Evolutionary conservation across 2,329 filamentous ascomycete species (phyloP).

Genomic region (Bipolaris zeicola): DNA sequence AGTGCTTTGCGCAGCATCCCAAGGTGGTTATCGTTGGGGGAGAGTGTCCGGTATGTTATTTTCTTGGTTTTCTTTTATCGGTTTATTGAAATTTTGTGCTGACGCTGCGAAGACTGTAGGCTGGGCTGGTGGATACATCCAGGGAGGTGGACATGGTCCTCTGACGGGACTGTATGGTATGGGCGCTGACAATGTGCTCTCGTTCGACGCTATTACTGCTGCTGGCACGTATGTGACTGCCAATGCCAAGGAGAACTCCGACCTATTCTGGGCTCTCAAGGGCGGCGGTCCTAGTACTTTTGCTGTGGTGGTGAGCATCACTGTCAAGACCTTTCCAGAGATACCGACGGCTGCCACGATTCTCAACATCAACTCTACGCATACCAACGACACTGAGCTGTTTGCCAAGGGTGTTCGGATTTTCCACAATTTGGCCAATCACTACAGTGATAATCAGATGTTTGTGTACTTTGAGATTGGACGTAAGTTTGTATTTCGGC

Average conservation of each 20-base stretch:
- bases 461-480: slow-evolving; percentile 45
- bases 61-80: too few relatives aligned
- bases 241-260: slow-evolving; percentile 42
- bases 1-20: slow-evolving; percentile 38
- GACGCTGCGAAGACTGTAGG: slow-evolving; percentile 40
- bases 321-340: slow-evolving; percentile 44
- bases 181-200: slow-evolving; percentile 47
- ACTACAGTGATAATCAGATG: slow-evolving; percentile 41
- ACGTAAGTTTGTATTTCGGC: background rate
- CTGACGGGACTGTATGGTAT: slow-evolving; percentile 47
- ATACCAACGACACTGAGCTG: slow-evolving; percentile 39
- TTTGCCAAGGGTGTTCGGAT: slow-evolving; percentile 39
- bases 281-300: slow-evolving; percentile 43
- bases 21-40: slow-evolving; percentile 45
- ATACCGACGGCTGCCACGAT: slow-evolving; percentile 41
- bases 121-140: slow-evolving; percentile 51
- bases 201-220: slow-evolving; percentile 48
- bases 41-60: slow-evolving; percentile 40
- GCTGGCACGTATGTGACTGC: slow-evolving; percentile 42
- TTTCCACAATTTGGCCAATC: slow-evolving; percentile 44
- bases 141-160: slow-evolving; percentile 53
- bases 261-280: slow-evolving; percentile 48
- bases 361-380: slow-evolving; percentile 45
- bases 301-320: slow-evolving; percentile 39
- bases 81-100: background rate